These are phyloP conservation scores for Meyerozyma sp. DNA, from an alignment of 1,139 yeast genomes.

Conservation along the genomic window DNA sequence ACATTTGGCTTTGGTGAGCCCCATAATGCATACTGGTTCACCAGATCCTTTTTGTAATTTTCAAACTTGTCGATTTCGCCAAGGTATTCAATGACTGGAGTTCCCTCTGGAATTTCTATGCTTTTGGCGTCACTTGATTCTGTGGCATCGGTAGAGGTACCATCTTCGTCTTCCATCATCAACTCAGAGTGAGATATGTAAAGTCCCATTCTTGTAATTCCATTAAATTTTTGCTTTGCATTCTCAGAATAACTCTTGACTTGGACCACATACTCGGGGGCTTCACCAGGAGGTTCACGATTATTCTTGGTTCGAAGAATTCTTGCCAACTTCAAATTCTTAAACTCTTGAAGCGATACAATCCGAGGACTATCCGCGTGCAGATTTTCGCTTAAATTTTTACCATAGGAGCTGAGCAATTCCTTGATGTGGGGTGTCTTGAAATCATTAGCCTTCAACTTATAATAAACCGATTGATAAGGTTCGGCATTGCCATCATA, in stretches of 20 bases:
- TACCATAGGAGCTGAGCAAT: constrained; percentile 18
- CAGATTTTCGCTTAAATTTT: constrained; percentile 9
- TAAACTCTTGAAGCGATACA: constrained; percentile 23
- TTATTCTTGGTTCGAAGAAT: constrained; percentile 17
- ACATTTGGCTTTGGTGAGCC: constrained; percentile 86
- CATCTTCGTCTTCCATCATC: constrained; percentile 11
- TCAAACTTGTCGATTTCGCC: constrained; percentile 70
- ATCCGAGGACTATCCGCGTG: constrained; percentile 14
- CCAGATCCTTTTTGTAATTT: constrained; percentile 56
- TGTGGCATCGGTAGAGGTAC: constrained; percentile 4
- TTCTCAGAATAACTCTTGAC: constrained; percentile 50
- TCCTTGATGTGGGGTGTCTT: constrained; percentile 33
- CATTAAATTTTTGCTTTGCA: constrained; percentile 61
- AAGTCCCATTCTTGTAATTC: constrained; percentile 66
- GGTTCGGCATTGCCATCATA: constrained; percentile 42
- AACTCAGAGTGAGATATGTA: constrained; percentile 35
- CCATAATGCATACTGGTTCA: constrained; percentile 75
- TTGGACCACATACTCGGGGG: constrained; percentile 14
- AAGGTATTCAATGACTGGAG: constrained; percentile 56
- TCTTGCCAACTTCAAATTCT: constrained; percentile 25
- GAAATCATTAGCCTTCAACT: constrained; percentile 43
- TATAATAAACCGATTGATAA: constrained; percentile 48
- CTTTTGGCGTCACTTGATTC: background rate
- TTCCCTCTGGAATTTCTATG: constrained; percentile 35
- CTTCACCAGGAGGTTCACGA: background rate